A percentile compares a stretch with the other conserved stretches of the same genome.
phyloP scores from a whole-genome alignment of 352 stramenopile species.

The Pythium utonaiense region DNA sequence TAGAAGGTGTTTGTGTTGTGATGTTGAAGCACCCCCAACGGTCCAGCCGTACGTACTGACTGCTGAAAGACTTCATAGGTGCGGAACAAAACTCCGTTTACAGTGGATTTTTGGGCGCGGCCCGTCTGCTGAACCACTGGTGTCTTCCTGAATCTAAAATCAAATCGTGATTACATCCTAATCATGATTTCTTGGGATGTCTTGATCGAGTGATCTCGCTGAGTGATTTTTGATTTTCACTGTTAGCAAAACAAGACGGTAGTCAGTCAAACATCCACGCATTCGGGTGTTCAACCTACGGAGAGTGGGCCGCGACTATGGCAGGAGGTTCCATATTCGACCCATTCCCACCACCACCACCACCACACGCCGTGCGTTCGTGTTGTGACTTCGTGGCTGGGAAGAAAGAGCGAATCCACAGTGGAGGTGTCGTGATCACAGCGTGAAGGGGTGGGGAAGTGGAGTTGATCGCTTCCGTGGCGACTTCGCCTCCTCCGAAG shows the following conservation, averaged over 20 bases:
- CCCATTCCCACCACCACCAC: too few species aligned
- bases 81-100: conserved; percentile 12
- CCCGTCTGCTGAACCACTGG: neutral
- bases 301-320: too few species aligned
- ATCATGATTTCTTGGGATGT: neutral
- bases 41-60: conserved; percentile 15
- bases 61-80: conserved; percentile 9
- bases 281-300: neutral
- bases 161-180: too few species aligned
- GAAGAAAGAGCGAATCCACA: too few species aligned
- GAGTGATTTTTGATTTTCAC: neutral
- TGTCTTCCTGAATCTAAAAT: too few species aligned
- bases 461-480: neutral
- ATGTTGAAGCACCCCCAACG: neutral
- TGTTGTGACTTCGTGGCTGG: too few species aligned
- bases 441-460: too few species aligned
- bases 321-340: too few species aligned
- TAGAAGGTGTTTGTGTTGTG: neutral
- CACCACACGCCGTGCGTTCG: too few species aligned
- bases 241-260: too few species aligned
- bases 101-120: neutral
- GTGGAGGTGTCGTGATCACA: too few species aligned
- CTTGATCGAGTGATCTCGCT: neutral
- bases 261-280: too few species aligned
- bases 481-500: neutral